Conservation (phyloP, 148 eudicot species). For the Pharnaceum exiguum region DNA sequence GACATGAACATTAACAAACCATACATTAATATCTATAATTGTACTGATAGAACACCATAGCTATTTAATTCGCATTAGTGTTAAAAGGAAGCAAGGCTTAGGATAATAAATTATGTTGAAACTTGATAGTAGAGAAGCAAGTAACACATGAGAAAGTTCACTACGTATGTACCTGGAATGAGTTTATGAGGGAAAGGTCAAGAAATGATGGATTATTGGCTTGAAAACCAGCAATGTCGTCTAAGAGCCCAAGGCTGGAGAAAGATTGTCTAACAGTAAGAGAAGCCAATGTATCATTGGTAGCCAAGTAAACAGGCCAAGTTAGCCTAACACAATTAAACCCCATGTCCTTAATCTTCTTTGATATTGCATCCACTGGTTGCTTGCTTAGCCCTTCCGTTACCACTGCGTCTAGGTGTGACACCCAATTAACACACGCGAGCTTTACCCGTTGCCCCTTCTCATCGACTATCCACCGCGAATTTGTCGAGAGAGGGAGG, state of each 20-base stretch:
- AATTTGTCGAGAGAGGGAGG: conserved; percentile 60
- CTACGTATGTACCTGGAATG: conserved; percentile 80
- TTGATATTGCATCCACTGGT: conserved; percentile 50
- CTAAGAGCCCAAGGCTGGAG: conserved; percentile 34
- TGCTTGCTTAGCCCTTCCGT: conserved; percentile 80
- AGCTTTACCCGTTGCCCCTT: conserved; percentile 65
- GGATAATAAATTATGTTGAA: too few relatives aligned
- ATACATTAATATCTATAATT: too few relatives aligned
- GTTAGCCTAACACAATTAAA: conserved; percentile 92
- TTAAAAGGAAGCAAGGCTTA: too few relatives aligned
- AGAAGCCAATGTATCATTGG: conserved; percentile 47
- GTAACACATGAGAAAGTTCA: too few relatives aligned
- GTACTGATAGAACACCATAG: too few relatives aligned
- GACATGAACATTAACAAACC: too few relatives aligned
- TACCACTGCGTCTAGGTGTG: conserved; percentile 64
- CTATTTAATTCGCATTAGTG: too few relatives aligned
- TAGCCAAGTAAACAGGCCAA: conserved; percentile 70
- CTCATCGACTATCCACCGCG: conserved; percentile 79
- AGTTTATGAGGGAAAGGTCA: conserved; percentile 56
- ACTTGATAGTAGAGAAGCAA: too few relatives aligned
- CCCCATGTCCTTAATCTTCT: conserved; percentile 45
- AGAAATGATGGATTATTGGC: conserved; percentile 62
- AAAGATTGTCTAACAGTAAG: conserved; percentile 58
- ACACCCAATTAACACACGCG: conserved; percentile 79
- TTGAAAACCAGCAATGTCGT: conserved; percentile 47